Evolutionary conservation across 2,329 filamentous ascomycete species (phyloP), one percentile per base, ranked within the genome.

Genomic region (Aspergillus ibericus): DNA sequence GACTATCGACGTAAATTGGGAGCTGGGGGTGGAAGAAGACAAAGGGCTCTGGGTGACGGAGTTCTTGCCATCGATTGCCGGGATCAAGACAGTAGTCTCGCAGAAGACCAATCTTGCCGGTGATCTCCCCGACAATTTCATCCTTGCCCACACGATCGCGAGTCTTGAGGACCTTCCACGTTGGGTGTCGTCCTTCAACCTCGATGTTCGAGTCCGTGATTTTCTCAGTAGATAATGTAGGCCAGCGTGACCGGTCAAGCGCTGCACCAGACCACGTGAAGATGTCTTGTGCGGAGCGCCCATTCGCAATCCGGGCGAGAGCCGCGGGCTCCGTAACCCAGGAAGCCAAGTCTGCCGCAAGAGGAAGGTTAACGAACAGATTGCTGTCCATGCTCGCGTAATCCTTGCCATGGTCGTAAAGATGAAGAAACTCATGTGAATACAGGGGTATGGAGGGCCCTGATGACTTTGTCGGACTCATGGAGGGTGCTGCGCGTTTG

Each of bases 1-100:
- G 85, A 9, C 93, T 95, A 75, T 97, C 95, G 69, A 99, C 95
- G 77, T 93, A 96, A 12, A 99, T 84, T 0, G 93, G 93, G 8
- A 98, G 85, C 59, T 88, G 83, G 1, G 92, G 91, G 69, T 96
- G 93, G 75, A 98, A 93, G 72, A 93, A 91, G 22, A 93, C 89
- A 67, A 92, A 92, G 0, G 90, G 90, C 56, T 81, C 78, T 1
- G 81, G 80, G 62, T 82, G 80, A 34, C 75, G 74, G 10, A 90
- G 75, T 53, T 90, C 87, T 34, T 83, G 78, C 88, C 88, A 92
- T 8, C 86, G 80, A 66, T 90, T 91, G 29, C 82, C 81, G 1
- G 83, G 78, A 55, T 90, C 83, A 10, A 83, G 80, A 63, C 87
- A 91, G 66, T 92, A 92, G 59, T 89, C 84, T 50, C 87, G 86